Base-by-base conservation (phyloP, 345 rosid species). In the Lagerstroemia speciosa region DNA sequence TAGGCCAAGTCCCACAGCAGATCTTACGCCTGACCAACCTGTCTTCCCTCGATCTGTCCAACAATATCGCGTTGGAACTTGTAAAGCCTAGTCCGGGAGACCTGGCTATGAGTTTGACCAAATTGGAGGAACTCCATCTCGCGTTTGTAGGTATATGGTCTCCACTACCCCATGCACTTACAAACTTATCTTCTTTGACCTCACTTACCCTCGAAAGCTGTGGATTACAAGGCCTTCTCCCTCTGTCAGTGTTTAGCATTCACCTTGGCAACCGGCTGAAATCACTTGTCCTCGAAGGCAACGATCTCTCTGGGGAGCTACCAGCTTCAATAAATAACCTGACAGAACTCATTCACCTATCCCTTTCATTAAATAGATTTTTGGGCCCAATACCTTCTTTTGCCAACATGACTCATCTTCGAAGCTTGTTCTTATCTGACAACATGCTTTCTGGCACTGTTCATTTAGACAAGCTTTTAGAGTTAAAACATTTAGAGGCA, bases 371-470 rank as follows among this genome's bases (percentile, higher is more conserved):
- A 6, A 72, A 72, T 36, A 20, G 67, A 9, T 36, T 72, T 19
- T 66, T 57, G 9, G 75, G 75, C 26, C 66, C 65, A 30, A 72
- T 67, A 22, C 71, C 75, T 64, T 64, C 40, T 15, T 36, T 64
- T 36, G 45, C 67, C 5, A 12, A 64, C 38, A 29, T 65, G 9
- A 65, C 22, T 45, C 45, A 65, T 15, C 67, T 64, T 20, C n/a
- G n/a, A n/a, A n/a, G n/a, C n/a, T n/a, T n/a, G n/a, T n/a, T n/a
- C n/a, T n/a, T n/a, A n/a, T n/a, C n/a, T n/a, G n/a, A n/a, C n/a
- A n/a, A n/a, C n/a, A n/a, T n/a, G n/a, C n/a, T n/a, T n/a, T n/a
- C n/a, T n/a, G n/a, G n/a, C n/a, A n/a, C n/a, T n/a, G n/a, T n/a
- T n/a, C n/a, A n/a, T n/a, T n/a, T n/a, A n/a, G n/a, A n/a, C n/a